phyloP scores from a whole-genome alignment of 1,284 basidiomycete species.

The Apiotrichum domesticum region DNA sequence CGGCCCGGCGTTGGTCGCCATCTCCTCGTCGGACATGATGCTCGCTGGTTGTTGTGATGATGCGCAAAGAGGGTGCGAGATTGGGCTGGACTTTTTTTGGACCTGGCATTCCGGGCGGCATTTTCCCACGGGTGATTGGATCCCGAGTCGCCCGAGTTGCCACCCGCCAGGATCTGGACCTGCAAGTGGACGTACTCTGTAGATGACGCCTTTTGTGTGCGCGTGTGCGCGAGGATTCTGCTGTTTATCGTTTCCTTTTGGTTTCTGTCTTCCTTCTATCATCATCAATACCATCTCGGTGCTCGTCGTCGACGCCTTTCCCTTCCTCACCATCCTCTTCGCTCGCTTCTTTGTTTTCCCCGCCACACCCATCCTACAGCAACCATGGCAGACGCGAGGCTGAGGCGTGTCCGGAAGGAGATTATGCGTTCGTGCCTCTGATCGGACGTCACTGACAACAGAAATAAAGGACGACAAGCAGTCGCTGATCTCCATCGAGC shows the following conservation, averaged over 20 bases:
- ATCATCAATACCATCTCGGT: too few relatives aligned
- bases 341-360: background rate
- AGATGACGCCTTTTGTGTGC: too few relatives aligned
- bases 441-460: constrained; percentile 1
- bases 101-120: too few relatives aligned
- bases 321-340: background rate
- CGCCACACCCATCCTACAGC: background rate
- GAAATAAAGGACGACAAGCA: constrained; percentile 60
- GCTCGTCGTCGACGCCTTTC: background rate
- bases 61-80: background rate
- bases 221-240: too few relatives aligned
- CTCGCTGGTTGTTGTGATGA: background rate
- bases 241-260: too few relatives aligned
- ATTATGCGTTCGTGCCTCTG: constrained; percentile 58
- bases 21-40: constrained; percentile 2
- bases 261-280: too few relatives aligned
- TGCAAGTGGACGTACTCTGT: too few relatives aligned
- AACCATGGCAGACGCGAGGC: constrained; percentile 64
- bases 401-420: constrained; percentile 86
- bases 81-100: background rate
- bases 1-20: background rate
- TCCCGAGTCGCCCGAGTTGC: too few relatives aligned
- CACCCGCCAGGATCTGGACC: too few relatives aligned
- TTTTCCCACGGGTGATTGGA: too few relatives aligned
- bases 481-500: constrained; percentile 72